phyloP scores from a whole-genome alignment of 1,139 yeast species.

The Eremothecium coryli region DNA sequence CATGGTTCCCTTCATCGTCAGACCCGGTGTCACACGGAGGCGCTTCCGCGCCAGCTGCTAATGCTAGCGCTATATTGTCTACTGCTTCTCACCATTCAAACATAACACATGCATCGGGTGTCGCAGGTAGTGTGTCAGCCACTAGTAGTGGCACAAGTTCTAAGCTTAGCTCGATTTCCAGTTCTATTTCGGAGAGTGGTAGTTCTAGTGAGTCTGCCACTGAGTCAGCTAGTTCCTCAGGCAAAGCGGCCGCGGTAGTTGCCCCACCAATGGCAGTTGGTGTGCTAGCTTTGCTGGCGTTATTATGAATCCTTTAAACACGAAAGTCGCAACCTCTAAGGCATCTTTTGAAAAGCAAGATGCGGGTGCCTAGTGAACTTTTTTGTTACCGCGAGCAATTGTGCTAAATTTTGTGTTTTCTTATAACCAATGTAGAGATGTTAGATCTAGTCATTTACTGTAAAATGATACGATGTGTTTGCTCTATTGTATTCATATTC shows the following conservation, averaged over 20 bases:
- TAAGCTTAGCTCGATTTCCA: no score
- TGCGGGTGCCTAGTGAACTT: no score
- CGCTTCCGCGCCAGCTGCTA: slow-evolving; percentile 3
- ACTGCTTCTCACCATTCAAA: no score
- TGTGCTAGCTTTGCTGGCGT: slow-evolving; percentile 12
- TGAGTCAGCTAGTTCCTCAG: slow-evolving; percentile 10
- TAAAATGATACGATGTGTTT: no score
- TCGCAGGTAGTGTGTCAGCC: slow-evolving; percentile 4
- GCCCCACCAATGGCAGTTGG: slow-evolving; percentile 13
- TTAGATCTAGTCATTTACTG: no score
- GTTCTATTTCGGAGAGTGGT: neutral
- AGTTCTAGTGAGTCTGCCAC: slow-evolving; percentile 7
- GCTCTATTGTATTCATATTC: no score
- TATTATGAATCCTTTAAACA: slow-evolving; percentile 7
- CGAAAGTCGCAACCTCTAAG: neutral
- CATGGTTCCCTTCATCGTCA: slow-evolving; percentile 3
- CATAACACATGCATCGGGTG: slow-evolving; percentile 1
- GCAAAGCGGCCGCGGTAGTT: slow-evolving; percentile 11
- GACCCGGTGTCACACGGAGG: neutral
- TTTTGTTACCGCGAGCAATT: no score
- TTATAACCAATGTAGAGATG: no score
- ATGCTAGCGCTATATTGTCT: slow-evolving; percentile 6
- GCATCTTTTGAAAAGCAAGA: neutral
- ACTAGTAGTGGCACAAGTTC: slow-evolving; percentile 1
- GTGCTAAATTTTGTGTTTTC: no score